These are phyloP conservation scores for Cajanus cajan DNA, from an alignment of 306 rosid genomes.

Conservation along the genomic window DNA sequence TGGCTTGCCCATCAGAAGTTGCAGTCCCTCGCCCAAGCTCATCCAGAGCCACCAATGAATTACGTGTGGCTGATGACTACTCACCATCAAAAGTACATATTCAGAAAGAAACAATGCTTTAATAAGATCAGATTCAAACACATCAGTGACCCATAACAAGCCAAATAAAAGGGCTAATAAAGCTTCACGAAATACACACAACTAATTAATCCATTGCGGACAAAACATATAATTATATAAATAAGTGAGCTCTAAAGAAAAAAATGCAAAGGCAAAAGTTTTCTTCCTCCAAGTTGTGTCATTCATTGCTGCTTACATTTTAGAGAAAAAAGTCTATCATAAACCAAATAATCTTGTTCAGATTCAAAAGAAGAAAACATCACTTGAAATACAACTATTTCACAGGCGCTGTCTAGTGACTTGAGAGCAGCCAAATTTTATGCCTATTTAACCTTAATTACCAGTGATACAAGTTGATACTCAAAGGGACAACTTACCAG, in stretches of 20 bases:
- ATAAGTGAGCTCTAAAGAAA: not conserved
- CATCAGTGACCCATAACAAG: not conserved
- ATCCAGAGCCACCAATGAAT: slow-evolving; percentile 83
- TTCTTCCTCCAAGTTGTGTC: not conserved
- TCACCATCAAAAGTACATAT: slow-evolving; percentile 30
- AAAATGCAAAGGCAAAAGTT: not conserved
- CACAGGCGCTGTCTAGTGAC: not conserved
- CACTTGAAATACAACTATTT: not conserved
- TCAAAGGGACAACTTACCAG: slow-evolving; percentile 59
- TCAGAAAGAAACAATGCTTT: no score
- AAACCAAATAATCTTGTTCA: not conserved
- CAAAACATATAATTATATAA: slow-evolving; percentile 8
- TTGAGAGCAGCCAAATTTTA: not conserved
- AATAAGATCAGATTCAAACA: slow-evolving; percentile 14
- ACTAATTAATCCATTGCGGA: not conserved
- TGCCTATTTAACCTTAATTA: slow-evolving; percentile 17
- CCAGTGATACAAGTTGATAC: slow-evolving; percentile 1
- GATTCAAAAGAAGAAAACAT: not conserved
- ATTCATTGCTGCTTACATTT: not conserved
- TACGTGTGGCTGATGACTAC: slow-evolving; percentile 78
- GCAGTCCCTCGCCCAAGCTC: slow-evolving; percentile 99
- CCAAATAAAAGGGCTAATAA: not conserved
- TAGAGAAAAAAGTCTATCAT: not conserved
- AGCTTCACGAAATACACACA: not conserved
- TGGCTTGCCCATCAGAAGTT: slow-evolving; percentile 98